Evolutionary conservation across 257 asterid genomes (phyloP).

Genomic region (Gynochthodes officinalis): DNA sequence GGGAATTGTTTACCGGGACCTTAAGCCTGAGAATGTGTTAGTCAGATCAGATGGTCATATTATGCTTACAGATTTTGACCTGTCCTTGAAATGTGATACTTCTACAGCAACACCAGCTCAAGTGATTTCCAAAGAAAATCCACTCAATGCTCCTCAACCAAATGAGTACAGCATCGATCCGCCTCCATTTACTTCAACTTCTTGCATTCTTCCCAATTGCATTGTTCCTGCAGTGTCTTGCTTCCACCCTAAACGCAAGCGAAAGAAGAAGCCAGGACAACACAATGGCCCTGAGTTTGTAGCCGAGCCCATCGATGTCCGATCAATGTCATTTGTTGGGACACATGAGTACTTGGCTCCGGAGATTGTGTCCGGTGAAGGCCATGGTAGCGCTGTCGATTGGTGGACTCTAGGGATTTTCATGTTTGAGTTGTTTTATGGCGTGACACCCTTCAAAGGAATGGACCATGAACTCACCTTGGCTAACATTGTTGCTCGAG

Average conservation of each 20-base stretch:
- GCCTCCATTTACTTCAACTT: constrained; percentile 45
- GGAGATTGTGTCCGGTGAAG: constrained; percentile 75
- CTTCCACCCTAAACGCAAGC: constrained; percentile 53
- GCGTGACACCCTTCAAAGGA: constrained; percentile 71
- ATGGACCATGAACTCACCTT: constrained; percentile 62
- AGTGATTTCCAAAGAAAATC: constrained; percentile 41
- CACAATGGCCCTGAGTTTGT: constrained; percentile 54
- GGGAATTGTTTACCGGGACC: constrained; percentile 79
- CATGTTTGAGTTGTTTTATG: constrained; percentile 61
- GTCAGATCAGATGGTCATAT: constrained; percentile 81
- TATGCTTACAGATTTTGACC: constrained; percentile 83
- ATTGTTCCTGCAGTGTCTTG: constrained; percentile 66
- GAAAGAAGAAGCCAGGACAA: constrained; percentile 47
- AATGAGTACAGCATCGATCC: constrained; percentile 40
- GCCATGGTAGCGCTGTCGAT: constrained; percentile 76
- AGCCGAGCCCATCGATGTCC: constrained; percentile 68
- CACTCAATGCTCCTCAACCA: constrained; percentile 20
- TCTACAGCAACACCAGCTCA: constrained; percentile 72
- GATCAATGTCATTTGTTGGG: constrained; percentile 77
- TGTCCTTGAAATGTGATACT: constrained; percentile 59
- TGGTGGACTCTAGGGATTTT: constrained; percentile 83
- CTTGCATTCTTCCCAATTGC: constrained; percentile 73
- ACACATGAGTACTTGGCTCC: constrained; percentile 85
- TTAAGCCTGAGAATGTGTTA: constrained; percentile 75
- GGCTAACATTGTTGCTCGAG: constrained; percentile 70